Conservation (phyloP, 2,329 filamentous ascomycete genomes). For the Lecanicillium sp. region DNA sequence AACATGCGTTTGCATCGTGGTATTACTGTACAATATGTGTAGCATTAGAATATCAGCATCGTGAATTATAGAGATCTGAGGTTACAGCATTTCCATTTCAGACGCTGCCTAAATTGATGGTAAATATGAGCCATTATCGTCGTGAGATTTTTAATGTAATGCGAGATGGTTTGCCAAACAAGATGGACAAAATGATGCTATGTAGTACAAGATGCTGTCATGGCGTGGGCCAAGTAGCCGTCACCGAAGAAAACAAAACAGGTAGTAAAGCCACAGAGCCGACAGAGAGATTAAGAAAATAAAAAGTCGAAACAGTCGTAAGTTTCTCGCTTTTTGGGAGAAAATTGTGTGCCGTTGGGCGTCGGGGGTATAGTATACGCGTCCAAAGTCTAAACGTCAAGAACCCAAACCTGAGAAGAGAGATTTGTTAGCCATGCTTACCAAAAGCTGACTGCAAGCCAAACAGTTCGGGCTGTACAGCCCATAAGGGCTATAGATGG, state of each 20-base stretch:
- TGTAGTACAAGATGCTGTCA: slow-evolving; percentile 6
- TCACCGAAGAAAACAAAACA: not conserved
- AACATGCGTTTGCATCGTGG: too few relatives aligned
- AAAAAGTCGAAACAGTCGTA: slow-evolving; percentile 7
- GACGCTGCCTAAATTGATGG: too few relatives aligned
- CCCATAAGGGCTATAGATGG: too few relatives aligned
- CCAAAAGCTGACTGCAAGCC: not conserved
- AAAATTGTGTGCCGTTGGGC: not conserved
- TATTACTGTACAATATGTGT: too few relatives aligned
- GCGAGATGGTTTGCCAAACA: slow-evolving; percentile 7
- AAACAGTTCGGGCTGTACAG: too few relatives aligned
- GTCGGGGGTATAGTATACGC: slow-evolving; percentile 17
- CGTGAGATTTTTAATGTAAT: too few relatives aligned
- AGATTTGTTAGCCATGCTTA: slow-evolving; percentile 15
- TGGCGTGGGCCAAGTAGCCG: not conserved
- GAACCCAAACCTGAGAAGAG: slow-evolving; percentile 37
- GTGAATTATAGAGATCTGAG: too few relatives aligned
- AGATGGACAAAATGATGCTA: slow-evolving; percentile 10
- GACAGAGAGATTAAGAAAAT: not conserved
- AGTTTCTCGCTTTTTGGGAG: too few relatives aligned
- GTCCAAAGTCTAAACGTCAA: slow-evolving; percentile 29
- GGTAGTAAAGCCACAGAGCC: not conserved
- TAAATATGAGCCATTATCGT: too few relatives aligned
- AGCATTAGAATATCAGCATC: too few relatives aligned
- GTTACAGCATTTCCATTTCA: too few relatives aligned